phyloP scores from a whole-genome alignment of 768 basidiomycete genomes.

The Boletus edulis region DNA sequence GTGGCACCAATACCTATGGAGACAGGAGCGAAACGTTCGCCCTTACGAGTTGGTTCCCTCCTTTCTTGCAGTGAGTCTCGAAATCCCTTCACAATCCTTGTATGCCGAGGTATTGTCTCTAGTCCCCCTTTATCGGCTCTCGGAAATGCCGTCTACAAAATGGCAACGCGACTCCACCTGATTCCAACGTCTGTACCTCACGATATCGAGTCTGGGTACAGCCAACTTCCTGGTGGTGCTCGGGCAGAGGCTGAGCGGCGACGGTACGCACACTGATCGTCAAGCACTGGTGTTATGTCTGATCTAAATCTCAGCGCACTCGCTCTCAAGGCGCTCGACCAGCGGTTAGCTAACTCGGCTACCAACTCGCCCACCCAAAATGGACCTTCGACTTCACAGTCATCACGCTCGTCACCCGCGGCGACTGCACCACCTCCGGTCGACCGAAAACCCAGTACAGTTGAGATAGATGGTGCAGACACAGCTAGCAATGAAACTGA shows the following conservation, averaged over 20 bases:
- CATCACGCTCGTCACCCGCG: constrained; percentile 26
- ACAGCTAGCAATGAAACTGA: constrained; percentile 16
- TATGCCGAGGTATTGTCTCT: constrained; percentile 1
- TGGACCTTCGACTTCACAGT: constrained; percentile 28
- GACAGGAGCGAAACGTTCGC: constrained; percentile 97
- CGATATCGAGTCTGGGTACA: constrained; percentile 77
- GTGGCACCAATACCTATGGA: constrained; percentile 73
- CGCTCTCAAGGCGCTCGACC: constrained; percentile 95
- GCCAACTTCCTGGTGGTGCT: constrained; percentile 78
- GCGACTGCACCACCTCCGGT: constrained; percentile 34
- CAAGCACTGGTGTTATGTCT: constrained; percentile 1
- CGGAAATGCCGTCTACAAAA: constrained; percentile 63
- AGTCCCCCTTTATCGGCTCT: constrained; percentile 72
- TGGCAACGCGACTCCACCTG: constrained; percentile 69
- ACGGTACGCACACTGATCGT: constrained; percentile 51
- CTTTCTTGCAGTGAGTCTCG: constrained; percentile 79
- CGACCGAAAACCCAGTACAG: constrained; percentile 24
- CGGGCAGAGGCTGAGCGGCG: constrained; percentile 96
- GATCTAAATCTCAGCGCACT: constrained; percentile 63
- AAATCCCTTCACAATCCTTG: neutral
- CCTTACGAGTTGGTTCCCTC: constrained; percentile 95
- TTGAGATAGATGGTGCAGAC: constrained; percentile 21
- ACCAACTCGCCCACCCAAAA: constrained; percentile 30
- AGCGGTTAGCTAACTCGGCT: constrained; percentile 71
- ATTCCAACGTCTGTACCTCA: constrained; percentile 56